Evolutionary conservation across 805 yeast species (phyloP), one percentile per base, ranked within the genome.

Genomic region (Candida caryicola): DNA sequence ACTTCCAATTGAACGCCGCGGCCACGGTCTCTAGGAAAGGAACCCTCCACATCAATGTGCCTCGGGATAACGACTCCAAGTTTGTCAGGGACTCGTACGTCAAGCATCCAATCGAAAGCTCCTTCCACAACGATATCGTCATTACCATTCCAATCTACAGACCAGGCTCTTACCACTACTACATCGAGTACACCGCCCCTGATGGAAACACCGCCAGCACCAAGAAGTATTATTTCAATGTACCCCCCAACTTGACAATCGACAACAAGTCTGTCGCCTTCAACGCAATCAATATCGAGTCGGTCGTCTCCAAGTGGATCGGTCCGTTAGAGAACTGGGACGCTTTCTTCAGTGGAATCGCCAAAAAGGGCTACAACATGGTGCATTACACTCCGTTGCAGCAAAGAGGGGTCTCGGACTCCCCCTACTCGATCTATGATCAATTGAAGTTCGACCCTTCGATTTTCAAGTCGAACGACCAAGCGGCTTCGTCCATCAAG

Each of bases 331-430:
- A 59, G 2, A 60, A 76, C 10, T 91, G 98, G 98, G 77, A 77
- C 40, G 57, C 62, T 1, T 66, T 85, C 40, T 85, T 91, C 41
- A 57, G 59, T 1, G 74, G 75, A 32, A 74, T 91, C 31, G 63
- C 81, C 12, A 57, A 63, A 6, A 93, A 93, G 60, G 90, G 93
- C 15, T 91, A 91, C 67, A 93, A 93, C 60, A 87, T 91, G 96
- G 70, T 93, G 31, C 99, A 91, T 66, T 91, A 91, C 59, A 90
- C 97, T 4, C 99, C 99, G 0, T 69, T 91, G 49, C 96, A 91
- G 62, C 66, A 81, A 46, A 73, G 98, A 39, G 99, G 99, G 23
- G 83, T 74, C 44, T 85, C 96, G 1, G 77, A 90, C 59, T 90
- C 97, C 5, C 99, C 99, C 0, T 91, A 90, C 57, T 86, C 96